phyloP scores from a whole-genome alignment of 2,329 filamentous ascomycete species.

The Pyrenochaeta sp. region DNA sequence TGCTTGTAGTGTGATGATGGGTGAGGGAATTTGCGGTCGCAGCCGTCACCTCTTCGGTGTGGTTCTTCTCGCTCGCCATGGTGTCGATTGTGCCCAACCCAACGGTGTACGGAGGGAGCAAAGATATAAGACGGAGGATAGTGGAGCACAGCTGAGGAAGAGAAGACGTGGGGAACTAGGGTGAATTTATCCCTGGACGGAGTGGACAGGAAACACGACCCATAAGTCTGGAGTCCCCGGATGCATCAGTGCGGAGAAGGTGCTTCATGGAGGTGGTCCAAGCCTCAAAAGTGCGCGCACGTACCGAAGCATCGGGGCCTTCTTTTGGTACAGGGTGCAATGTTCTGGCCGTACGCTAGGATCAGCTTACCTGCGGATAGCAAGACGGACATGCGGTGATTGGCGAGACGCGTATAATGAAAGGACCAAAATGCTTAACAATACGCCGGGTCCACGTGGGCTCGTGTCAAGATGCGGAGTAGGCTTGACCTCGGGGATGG shows the following conservation, averaged over 20 bases:
- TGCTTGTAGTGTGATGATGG: slow-evolving; percentile 14
- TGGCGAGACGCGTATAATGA: background rate
- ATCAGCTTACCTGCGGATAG: slow-evolving; percentile 4
- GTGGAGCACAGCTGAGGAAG: slow-evolving; percentile 1
- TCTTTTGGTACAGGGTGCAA: background rate
- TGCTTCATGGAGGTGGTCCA: background rate
- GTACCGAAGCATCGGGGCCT: slow-evolving; percentile 4
- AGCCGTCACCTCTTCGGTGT: slow-evolving; percentile 17
- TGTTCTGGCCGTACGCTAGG: background rate
- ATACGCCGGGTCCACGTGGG: slow-evolving; percentile 7
- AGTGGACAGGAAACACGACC: slow-evolving; percentile 10
- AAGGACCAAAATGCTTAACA: slow-evolving; percentile 2
- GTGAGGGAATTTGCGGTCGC: slow-evolving; percentile 7
- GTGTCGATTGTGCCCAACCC: slow-evolving; percentile 2
- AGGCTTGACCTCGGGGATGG: slow-evolving; percentile 6
- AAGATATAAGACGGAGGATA: background rate
- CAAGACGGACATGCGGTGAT: slow-evolving; percentile 1
- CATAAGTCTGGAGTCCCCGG: slow-evolving; percentile 8
- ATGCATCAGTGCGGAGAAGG: slow-evolving; percentile 10
- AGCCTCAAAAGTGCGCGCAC: background rate
- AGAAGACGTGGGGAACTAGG: slow-evolving; percentile 12
- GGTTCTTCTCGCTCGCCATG: slow-evolving; percentile 34
- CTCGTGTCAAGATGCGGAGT: slow-evolving; percentile 5
- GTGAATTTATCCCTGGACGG: slow-evolving; percentile 12
- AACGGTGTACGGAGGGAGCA: background rate